Conservation (phyloP, 2,329 filamentous ascomycete genomes). For the Fusarium torulosum region DNA sequence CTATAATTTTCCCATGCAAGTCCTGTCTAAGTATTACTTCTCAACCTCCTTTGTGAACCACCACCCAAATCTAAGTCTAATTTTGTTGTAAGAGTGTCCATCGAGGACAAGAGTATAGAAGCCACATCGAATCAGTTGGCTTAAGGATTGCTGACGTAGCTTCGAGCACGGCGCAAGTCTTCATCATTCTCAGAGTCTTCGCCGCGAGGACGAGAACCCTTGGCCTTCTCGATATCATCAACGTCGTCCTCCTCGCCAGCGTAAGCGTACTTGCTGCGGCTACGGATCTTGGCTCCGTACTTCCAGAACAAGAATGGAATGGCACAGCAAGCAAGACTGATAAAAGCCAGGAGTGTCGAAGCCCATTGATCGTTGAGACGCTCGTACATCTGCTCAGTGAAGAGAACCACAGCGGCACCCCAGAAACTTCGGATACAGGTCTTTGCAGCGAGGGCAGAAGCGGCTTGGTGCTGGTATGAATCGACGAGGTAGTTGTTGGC, state of each 20-base stretch:
- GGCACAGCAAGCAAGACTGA: conserved; percentile 80
- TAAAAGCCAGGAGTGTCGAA: conserved; percentile 76
- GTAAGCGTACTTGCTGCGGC: conserved; percentile 79
- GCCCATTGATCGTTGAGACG: conserved; percentile 83
- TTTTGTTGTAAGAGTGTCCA: conserved; percentile 5
- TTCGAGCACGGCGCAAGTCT: conserved; percentile 59
- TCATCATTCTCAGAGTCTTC: conserved; percentile 52
- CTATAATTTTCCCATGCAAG: conserved; percentile 21
- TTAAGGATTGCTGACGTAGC: conserved; percentile 63
- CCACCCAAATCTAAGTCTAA: conserved; percentile 14
- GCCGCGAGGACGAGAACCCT: conserved; percentile 42
- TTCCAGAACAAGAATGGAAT: conserved; percentile 88
- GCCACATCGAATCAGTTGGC: background rate
- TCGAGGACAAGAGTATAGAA: conserved; percentile 3
- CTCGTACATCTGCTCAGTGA: conserved; percentile 84
- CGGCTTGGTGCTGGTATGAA: conserved; percentile 77
- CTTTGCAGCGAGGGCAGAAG: conserved; percentile 84
- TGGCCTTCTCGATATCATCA: conserved; percentile 56
- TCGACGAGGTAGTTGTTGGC: conserved; percentile 80
- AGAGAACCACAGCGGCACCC: conserved; percentile 82
- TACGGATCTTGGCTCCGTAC: conserved; percentile 78
- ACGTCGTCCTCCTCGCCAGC: conserved; percentile 63
- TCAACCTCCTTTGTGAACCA: background rate
- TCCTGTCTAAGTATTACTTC: conserved; percentile 25
- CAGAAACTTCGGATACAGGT: conserved; percentile 84